A percentile compares a stretch with the other conserved stretches of the same genome.
Evolutionary conservation across 371 early-diverging fungal species (phyloP).

Genomic region (Neoconidiobolus thromboides): DNA sequence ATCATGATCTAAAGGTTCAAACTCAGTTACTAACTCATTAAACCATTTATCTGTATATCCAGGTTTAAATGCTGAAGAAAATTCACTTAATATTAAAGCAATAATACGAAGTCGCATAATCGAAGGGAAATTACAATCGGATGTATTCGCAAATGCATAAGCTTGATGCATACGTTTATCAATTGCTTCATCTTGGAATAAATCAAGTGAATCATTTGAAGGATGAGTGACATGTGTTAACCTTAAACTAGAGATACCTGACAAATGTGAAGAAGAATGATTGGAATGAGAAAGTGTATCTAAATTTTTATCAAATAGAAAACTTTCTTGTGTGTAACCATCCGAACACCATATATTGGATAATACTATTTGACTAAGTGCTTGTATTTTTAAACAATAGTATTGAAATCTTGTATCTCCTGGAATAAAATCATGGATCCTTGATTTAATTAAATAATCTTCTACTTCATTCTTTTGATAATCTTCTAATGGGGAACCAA

Average conservation of each 20-base stretch:
- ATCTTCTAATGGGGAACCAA: background rate
- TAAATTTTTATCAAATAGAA: background rate
- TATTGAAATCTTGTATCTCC: constrained; percentile 19
- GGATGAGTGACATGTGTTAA: background rate
- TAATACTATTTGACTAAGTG: constrained; percentile 4
- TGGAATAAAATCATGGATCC: constrained; percentile 17
- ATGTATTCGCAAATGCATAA: background rate
- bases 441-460: constrained; percentile 12
- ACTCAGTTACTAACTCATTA: constrained; percentile 13
- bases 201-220: background rate
- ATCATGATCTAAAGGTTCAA: background rate
- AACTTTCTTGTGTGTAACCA: background rate
- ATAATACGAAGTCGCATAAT: constrained; percentile 14
- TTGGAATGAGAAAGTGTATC: background rate
- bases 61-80: constrained; percentile 14
- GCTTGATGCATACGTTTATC: background rate
- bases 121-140: constrained; percentile 8
- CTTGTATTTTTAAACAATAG: constrained; percentile 19
- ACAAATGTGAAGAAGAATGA: background rate
- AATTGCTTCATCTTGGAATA: no score
- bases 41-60: constrained; percentile 21
- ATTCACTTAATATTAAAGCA: constrained; percentile 18
- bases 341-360: constrained; percentile 12
- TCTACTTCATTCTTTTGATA: constrained; percentile 8
- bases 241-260: background rate